A percentile compares a stretch with the other conserved stretches of the same genome.
Evolutionary conservation across 176 grass and related monocot species (phyloP).

Genomic region (Phoenix roebelenii): DNA sequence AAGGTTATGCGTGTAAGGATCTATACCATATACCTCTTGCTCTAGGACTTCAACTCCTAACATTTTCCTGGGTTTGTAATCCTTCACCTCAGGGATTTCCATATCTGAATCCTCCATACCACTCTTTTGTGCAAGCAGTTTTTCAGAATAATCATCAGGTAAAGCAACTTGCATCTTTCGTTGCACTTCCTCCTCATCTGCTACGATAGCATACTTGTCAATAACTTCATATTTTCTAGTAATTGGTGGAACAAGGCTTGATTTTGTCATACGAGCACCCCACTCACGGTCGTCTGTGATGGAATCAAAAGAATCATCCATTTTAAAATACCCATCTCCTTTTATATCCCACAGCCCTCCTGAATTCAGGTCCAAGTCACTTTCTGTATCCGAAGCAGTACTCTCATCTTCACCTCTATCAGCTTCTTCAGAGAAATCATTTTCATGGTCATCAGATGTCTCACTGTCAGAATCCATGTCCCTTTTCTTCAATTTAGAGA

Average conservation of each 20-base stretch:
- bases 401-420: constrained; percentile 69
- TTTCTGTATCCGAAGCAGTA: constrained; percentile 87
- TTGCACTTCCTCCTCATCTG: constrained; percentile 83
- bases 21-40: constrained; percentile 99
- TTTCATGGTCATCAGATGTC: constrained; percentile 78
- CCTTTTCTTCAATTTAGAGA: constrained; percentile 95
- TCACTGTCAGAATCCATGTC: constrained; percentile 75
- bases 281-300: constrained; percentile 69
- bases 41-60: constrained; percentile 78
- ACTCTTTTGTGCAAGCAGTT: constrained; percentile 75
- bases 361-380: constrained; percentile 62
- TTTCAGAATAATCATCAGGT: constrained; percentile 95
- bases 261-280: constrained; percentile 99
- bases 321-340: constrained; percentile 38
- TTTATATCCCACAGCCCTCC: constrained; percentile 54
- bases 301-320: constrained; percentile 47
- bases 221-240: constrained; percentile 98
- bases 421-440: constrained; percentile 62
- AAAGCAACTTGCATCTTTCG: constrained; percentile 86
- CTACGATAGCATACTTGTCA: constrained; percentile 85
- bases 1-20: constrained; percentile 98
- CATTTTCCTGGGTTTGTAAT: constrained; percentile 85
- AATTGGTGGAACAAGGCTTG: constrained; percentile 91
- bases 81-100: constrained; percentile 97
- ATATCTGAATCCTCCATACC: constrained; percentile 57